Percentiles rank a stretch among this genome's conserved stretches.
Conservation (phyloP, 202 grass and related monocot genomes). For the Tripidium arundinaceum region DNA sequence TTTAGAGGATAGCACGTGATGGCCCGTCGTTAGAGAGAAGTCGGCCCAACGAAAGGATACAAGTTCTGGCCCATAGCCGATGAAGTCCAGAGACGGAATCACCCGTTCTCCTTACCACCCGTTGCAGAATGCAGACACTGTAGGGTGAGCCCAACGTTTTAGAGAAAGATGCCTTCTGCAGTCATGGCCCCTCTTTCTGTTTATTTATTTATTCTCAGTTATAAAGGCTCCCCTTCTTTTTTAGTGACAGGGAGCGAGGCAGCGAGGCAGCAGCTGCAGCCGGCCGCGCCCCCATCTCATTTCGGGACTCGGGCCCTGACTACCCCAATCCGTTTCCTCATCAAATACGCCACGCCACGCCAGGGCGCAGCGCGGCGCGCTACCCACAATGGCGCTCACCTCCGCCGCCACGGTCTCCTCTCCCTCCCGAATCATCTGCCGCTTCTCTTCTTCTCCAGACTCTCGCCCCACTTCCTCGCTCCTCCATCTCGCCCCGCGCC, state of each 20-base stretch:
- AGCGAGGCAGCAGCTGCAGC: not conserved
- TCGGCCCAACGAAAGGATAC: too few species aligned
- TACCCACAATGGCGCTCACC: constrained; percentile 43
- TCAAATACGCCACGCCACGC: not conserved
- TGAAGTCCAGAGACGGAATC: too few species aligned
- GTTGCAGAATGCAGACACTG: too few species aligned
- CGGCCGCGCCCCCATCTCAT: not conserved
- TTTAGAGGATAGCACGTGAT: too few species aligned
- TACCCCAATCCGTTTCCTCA: constrained; percentile 32
- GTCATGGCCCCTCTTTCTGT: too few species aligned
- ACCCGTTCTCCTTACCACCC: too few species aligned
- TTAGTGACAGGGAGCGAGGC: not conserved
- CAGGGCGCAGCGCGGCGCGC: constrained; percentile 22
- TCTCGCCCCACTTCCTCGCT: not conserved
- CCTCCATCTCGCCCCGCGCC: constrained; percentile 1
- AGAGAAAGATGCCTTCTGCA: too few species aligned
- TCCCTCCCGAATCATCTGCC: not conserved
- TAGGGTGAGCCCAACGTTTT: too few species aligned
- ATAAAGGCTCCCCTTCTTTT: not conserved
- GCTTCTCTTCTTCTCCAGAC: not conserved
- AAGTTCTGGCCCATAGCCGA: too few species aligned
- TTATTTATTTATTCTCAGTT: too few species aligned
- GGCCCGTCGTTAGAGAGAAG: too few species aligned
- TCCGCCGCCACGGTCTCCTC: constrained; percentile 5
- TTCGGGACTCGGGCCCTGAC: not conserved